Evolutionary conservation across 306 rosid species (phyloP), one percentile per base, ranked within the genome.

Genomic region (Sicyos edulis): DNA sequence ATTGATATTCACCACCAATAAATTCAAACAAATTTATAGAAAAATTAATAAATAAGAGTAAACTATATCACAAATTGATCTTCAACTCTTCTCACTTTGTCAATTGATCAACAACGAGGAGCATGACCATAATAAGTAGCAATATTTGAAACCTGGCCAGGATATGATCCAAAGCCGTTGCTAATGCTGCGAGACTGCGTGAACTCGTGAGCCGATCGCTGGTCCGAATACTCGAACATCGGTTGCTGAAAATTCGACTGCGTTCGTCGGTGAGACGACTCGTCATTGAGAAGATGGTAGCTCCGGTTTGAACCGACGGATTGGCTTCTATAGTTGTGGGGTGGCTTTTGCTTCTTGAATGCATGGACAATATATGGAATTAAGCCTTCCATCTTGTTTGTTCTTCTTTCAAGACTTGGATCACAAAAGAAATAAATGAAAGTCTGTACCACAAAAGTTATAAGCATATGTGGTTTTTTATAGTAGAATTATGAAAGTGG

Each of bases 331-430:
- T 54, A 76, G 17, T 4, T 73, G 51, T 82, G 73, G 14, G 54
- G 77, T 24, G 89, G 91, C 55, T 76, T 87, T 21, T 74, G 86
- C 82, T 87, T 91, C 86, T 83, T 91, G 13, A 91, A 57, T 4
- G 76, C 97, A 54, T 85, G 92, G 73, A 87, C 45, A 21, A 91
- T 82, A 83, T 77, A 91, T 10, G 97, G 97, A 78, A 91, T 91
- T 75, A 87, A 85, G 19, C 96, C 97, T 74, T 91, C 97, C 97
- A 91, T 91, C 19, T 66, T 8, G 47, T 42, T 42, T 42, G 2
- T 51, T 50, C 59, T 24, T 24, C 14, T 44, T 45, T 19, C 19
- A 42, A 19, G 29, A 17, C 19, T 26, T 10, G 6, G 8, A 37
- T 4, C 1, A 20, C 61, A 24, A 58, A 14, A 21, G 11, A 19